Conservation (phyloP, 169 alveolate genomes). For the Cryptosporidium ryanae region DNA sequence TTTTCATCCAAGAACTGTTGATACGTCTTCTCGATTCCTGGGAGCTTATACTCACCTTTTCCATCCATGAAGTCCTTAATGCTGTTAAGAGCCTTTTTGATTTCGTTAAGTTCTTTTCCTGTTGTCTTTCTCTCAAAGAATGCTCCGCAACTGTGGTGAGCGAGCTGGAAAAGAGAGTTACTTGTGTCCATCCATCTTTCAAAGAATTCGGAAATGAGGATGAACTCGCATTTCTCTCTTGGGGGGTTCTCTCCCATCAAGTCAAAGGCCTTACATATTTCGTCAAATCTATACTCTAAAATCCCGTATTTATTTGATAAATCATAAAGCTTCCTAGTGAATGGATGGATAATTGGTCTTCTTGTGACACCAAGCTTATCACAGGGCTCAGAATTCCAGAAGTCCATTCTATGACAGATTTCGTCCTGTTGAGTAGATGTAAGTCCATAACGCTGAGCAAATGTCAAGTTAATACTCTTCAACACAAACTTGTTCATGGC, state of each 20-base stretch:
- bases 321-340: slow-evolving; percentile 48
- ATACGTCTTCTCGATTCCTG: slow-evolving; percentile 59
- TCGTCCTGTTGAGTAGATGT: slow-evolving; percentile 59
- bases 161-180: slow-evolving; percentile 48
- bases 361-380: slow-evolving; percentile 40
- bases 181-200: slow-evolving; percentile 71
- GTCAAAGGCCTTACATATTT: slow-evolving; percentile 66
- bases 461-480: slow-evolving; percentile 60
- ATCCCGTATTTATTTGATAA: slow-evolving; percentile 49
- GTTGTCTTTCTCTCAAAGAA: slow-evolving; percentile 71
- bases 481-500: slow-evolving; percentile 63
- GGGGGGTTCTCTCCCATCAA: slow-evolving; percentile 71
- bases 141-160: slow-evolving; percentile 46
- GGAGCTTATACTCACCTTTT: slow-evolving; percentile 56
- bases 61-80: slow-evolving; percentile 72
- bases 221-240: slow-evolving; percentile 65
- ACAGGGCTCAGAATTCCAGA: slow-evolving; percentile 58
- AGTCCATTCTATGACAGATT: slow-evolving; percentile 57
- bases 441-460: slow-evolving; percentile 68
- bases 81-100: slow-evolving; percentile 47
- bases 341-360: slow-evolving; percentile 42
- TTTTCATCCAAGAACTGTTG: slow-evolving; percentile 70
- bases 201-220: slow-evolving; percentile 62
- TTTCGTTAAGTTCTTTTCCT: slow-evolving; percentile 65
- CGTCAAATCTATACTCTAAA: slow-evolving; percentile 68